These are phyloP conservation scores for Microbotryum scabiosae DNA, from an alignment of 1,284 basidiomycete species.

Conservation along the genomic window DNA sequence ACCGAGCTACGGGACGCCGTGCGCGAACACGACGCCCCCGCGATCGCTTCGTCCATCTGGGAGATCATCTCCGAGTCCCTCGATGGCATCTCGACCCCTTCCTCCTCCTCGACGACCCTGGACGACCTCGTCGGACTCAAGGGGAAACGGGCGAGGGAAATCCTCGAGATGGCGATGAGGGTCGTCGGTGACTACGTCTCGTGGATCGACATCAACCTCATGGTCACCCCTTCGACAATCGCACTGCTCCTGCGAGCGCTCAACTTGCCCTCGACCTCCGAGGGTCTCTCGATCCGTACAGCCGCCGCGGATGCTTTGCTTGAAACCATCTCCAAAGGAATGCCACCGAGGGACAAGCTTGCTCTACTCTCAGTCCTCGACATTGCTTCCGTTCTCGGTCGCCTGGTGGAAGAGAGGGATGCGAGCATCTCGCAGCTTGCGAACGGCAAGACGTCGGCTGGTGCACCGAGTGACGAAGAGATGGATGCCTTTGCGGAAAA, in stretches of 20 bases:
- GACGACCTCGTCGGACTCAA: slow-evolving; percentile 32
- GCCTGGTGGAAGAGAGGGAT: slow-evolving; percentile 48
- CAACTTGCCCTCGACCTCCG: slow-evolving; percentile 55
- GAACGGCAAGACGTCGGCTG: slow-evolving; percentile 57
- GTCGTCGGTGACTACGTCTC: slow-evolving; percentile 92
- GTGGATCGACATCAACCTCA: slow-evolving; percentile 96
- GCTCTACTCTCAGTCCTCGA: slow-evolving; percentile 84
- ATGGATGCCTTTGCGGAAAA: slow-evolving; percentile 82
- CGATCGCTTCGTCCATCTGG: slow-evolving; percentile 80
- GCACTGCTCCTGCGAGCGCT: slow-evolving; percentile 77
- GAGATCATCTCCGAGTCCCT: slow-evolving; percentile 69
- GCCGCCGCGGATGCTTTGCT: slow-evolving; percentile 72
- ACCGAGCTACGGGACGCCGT: slow-evolving; percentile 78
- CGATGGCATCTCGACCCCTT: slow-evolving; percentile 41
- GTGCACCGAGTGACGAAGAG: slow-evolving; percentile 45
- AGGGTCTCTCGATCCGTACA: slow-evolving; percentile 59
- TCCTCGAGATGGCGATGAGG: slow-evolving; percentile 78
- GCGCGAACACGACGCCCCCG: slow-evolving; percentile 69
- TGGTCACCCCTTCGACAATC: slow-evolving; percentile 83
- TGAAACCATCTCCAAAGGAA: slow-evolving; percentile 80
- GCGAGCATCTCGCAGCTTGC: slow-evolving; percentile 31
- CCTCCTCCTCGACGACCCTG: neutral
- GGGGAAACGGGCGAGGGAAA: slow-evolving; percentile 58
- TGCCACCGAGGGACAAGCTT: slow-evolving; percentile 86
- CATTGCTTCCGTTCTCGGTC: slow-evolving; percentile 68